Base-by-base conservation (phyloP, 768 basidiomycete species). In the Hortiboletus campestris region DNA sequence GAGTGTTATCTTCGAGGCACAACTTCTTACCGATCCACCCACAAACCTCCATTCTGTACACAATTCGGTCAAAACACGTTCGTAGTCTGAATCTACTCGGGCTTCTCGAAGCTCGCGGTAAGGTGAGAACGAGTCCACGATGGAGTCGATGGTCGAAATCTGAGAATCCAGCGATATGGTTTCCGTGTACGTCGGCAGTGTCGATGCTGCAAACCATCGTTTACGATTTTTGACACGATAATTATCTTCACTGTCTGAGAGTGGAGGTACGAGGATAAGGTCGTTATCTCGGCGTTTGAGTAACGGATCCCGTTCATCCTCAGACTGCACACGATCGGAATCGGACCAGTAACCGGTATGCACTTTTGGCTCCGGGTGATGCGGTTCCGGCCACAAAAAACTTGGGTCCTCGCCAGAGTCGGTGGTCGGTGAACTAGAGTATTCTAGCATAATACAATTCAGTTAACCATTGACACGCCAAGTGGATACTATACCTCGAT, bases 31-130 rank as follows among this genome's bases (percentile, higher is more conserved):
- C 64, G 84, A 72, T 35, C 79, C 84, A n/a, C 84, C 86, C 16
- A 82, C 73, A 43, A 80, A 84, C 6, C 79, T 80, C 88, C 88
- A 89, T 60, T 89, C 88, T 28, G 72, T 72, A 57, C 80, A 74
- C 22, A 88, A 60, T 39, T 81, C 68, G 3, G 55, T 56, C 45
- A 83, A 74, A 3, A 86, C 64, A 13, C 68, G 67, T 43, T 86
- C 83, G 49, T 75, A 85, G 10, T 84, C 75, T 2, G 77, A 77
- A 49, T 83, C 66, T 2, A 69, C 42, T 6, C 12, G 54, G 2
- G 66, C 66, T 20, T 75, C 72, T 39, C 76, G 75, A 35, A 89
- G 70, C 53, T 85, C 83, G 4, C 72, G 68, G 57, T 87, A 88
- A 49, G 80, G 73, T 0, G 86, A 82, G 49, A 88, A 80, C 1